Conservation (phyloP, 2,329 filamentous ascomycete species). For the Dactylellina haptotyla region DNA sequence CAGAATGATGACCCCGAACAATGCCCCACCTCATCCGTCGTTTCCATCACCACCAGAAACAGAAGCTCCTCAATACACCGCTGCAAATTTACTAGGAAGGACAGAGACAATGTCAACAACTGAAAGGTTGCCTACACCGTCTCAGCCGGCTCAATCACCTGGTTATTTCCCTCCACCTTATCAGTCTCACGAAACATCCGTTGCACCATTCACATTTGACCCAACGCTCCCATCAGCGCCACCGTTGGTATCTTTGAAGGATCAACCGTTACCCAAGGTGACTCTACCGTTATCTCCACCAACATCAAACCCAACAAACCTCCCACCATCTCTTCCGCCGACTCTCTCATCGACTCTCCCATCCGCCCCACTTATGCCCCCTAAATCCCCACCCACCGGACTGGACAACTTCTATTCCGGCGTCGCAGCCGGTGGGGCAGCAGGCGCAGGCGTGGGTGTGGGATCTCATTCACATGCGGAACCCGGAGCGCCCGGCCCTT, state of each 20-base stretch:
- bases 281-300: neutral
- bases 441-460: conserved; percentile 28
- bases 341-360: conserved; percentile 6
- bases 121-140: conserved; percentile 62
- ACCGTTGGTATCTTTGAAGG: neutral
- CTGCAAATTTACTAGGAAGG: conserved; percentile 32
- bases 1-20: conserved; percentile 55
- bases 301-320: too few relatives aligned
- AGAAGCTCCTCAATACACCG: conserved; percentile 31
- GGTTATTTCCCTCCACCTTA: conserved; percentile 55
- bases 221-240: conserved; percentile 55
- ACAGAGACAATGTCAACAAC: conserved; percentile 58
- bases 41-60: conserved; percentile 59
- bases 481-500: conserved; percentile 6
- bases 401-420: conserved; percentile 37
- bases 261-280: neutral
- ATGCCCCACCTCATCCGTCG: conserved; percentile 57
- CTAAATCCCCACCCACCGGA: conserved; percentile 15
- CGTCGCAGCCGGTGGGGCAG: conserved; percentile 1
- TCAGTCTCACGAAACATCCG: conserved; percentile 57
- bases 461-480: conserved; percentile 20
- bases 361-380: conserved; percentile 24
- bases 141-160: conserved; percentile 55
- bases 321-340: too few relatives aligned
- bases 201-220: conserved; percentile 52